These are phyloP conservation scores for Pseudomicrostroma phylloplanum DNA, from an alignment of 1,284 basidiomycete species.

Conservation along the genomic window DNA sequence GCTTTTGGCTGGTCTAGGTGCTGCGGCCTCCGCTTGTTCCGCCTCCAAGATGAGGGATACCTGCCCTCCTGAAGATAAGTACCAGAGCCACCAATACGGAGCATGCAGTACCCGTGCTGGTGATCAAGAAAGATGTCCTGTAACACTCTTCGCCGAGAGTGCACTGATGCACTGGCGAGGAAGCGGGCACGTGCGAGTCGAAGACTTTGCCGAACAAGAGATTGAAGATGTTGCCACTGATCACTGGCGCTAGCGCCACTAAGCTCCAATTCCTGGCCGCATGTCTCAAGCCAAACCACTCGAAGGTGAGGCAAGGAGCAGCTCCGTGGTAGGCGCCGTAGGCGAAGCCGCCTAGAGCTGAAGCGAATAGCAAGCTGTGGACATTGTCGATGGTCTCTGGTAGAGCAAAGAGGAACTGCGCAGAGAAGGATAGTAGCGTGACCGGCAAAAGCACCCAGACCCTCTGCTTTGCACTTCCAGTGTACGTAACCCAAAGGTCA, in stretches of 20 bases:
- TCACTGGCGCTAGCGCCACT: conserved; percentile 66
- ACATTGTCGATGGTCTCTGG: conserved; percentile 58
- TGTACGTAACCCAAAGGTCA: conserved; percentile 54
- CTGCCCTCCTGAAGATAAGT: conserved; percentile 23
- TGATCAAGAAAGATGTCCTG: conserved; percentile 39
- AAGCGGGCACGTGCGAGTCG: conserved; percentile 25
- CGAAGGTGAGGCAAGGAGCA: conserved; percentile 68
- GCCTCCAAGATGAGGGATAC: conserved; percentile 9
- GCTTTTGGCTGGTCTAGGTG: background rate
- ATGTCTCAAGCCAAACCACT: conserved; percentile 80
- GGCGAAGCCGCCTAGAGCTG: conserved; percentile 64
- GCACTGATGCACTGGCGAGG: conserved; percentile 28
- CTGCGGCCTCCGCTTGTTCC: background rate
- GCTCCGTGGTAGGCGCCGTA: conserved; percentile 75
- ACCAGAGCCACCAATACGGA: conserved; percentile 31
- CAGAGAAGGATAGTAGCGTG: conserved; percentile 31
- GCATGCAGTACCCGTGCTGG: conserved; percentile 25
- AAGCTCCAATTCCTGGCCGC: conserved; percentile 82
- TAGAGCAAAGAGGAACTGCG: conserved; percentile 40
- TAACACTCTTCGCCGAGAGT: conserved; percentile 47
- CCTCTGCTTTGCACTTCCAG: conserved; percentile 21
- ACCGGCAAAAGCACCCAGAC: conserved; percentile 42
- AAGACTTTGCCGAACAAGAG: conserved; percentile 63
- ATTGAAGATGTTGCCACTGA: conserved; percentile 78
- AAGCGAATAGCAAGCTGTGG: conserved; percentile 67